Base-by-base conservation (phyloP, 139 green algal species). In the Asterochloris erici region DNA sequence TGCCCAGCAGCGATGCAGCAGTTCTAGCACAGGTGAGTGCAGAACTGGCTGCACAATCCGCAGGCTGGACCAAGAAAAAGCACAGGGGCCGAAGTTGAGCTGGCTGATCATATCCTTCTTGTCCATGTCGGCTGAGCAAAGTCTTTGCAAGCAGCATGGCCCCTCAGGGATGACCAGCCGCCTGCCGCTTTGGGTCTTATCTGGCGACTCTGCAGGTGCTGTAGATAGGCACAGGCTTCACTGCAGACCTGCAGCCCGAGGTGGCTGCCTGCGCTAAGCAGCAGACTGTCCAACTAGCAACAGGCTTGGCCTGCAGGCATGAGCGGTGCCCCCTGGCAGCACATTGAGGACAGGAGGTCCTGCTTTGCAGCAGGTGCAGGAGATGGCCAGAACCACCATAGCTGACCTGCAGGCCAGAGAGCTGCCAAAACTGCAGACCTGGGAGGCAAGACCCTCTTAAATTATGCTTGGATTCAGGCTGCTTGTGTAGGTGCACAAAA, bases 401-500 rank as follows among this genome's bases (percentile, higher is more conserved):
- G 17, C 66, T 71, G 17, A 71, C 21, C 66, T 54, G 38, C 38
- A 54, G 38, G 38, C 38, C 38, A 54, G 38, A 54, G 4, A 54
- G 38, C 38, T 54, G 38, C 38, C 38, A 54, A 54, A 54, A 9
- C 4, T 71, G 17, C 66, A 26, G 17, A 71, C 21, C 66, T 26
- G 66, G 66, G 1, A 71, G 10, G 21, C 66, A 71, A 13, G 66
- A 26, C 66, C 66, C 21, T 24, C 17, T 71, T 71, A 9, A 71
- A 24, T 9, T 71, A 9, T 10, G 17, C 17, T 9, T 26, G 66
- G 21, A 70, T 24, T 70, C 23, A 12, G 23, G 21, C 60, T 60
- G 14, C 24, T 71, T 71, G 11, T 38, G n/a, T 62, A 69, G 47
- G 76, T 91, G 71, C 90, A 91, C 24, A 83, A 87, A 21, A 86